phyloP scores from a whole-genome alignment of 1,284 basidiomycete species.

The Rhodotorula sp. region DNA sequence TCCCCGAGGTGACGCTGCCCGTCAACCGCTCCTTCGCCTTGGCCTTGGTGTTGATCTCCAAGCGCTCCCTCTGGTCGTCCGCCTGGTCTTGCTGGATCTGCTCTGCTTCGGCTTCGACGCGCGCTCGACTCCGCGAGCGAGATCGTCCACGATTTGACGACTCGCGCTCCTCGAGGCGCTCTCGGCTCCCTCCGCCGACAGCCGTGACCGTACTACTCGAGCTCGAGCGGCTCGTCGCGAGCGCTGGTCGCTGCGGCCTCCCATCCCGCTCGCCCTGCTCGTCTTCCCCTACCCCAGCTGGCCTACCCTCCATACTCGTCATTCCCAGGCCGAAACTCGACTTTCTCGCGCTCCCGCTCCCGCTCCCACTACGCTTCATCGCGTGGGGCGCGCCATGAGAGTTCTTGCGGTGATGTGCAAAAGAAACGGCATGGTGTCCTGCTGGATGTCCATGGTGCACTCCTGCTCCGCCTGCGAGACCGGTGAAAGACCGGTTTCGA shows the following conservation, averaged over 20 bases:
- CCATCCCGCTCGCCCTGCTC: not conserved
- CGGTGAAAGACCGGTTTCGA: constrained; percentile 36
- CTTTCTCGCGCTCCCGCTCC: constrained; percentile 22
- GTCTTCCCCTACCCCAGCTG: not conserved
- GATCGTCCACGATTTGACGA: constrained; percentile 2
- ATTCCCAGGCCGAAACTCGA: constrained; percentile 33
- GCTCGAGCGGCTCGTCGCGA: constrained; percentile 10
- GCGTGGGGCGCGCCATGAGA: constrained; percentile 7
- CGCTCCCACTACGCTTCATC: constrained; percentile 23
- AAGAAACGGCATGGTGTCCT: constrained; percentile 32
- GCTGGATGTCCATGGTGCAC: constrained; percentile 13
- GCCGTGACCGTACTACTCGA: constrained; percentile 25
- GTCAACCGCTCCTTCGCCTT: not conserved
- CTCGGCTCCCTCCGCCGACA: constrained; percentile 1
- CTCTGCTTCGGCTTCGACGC: not conserved
- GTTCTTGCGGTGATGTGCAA: constrained; percentile 28
- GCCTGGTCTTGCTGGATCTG: not conserved
- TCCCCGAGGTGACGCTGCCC: constrained; percentile 14
- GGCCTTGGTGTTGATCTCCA: not conserved
- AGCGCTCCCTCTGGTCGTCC: not conserved
- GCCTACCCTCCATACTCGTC: constrained; percentile 28
- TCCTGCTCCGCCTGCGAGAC: constrained; percentile 9
- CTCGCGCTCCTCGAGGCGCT: not conserved
- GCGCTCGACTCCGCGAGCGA: constrained; percentile 6
- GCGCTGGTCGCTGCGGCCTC: not conserved